Base-by-base conservation (phyloP, 2,329 filamentous ascomycete genomes). In the Xylaria sp. region DNA sequence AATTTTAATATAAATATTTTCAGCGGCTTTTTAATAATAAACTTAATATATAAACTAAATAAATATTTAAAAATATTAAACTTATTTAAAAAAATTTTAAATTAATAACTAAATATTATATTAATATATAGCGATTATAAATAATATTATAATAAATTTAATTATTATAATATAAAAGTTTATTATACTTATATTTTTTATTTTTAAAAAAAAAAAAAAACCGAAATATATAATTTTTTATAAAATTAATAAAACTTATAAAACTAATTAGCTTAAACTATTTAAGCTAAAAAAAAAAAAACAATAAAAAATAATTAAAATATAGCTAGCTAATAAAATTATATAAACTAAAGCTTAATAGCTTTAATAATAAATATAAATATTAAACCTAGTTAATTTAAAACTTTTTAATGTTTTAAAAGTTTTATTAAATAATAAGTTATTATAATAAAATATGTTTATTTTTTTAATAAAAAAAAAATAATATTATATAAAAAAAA, bases 361-460 rank as follows among this genome's bases (percentile, higher is more conserved):
- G 0, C 15, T 34, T 59, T 2, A 23, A 5, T 34, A 59, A 59
- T 37, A 48, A 50, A 50, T 20, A 59, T 59, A 59, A 59, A 48
- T 59, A 59, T 34, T 59, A 59, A 23, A n/a, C 15, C 7, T 59
- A 59, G 13, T 6, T 59, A 48, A 6, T 59, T 32, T 32, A 34
- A 34, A n/a, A 59, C 3, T 23, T 48, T 20, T 6, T 20, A 34
- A n/a, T 1, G 13, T 59, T 59, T 25, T 25, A 25, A 25, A 25
- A 25, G 23, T 50, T 48, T 50, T 59, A 23, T 23, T 50, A 59
- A 37, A 37, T 59, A 20, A 59, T 37, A 32, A 34, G 7, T 4
- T 59, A 59, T 37, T 59, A 48, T 34, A 50, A 59, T 20, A 48
- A 50, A 23, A 59, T 59, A 5, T 59, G n/a, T 20, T 59, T 59